Conservation (phyloP, 208 protist genomes). For the Borovskyia barvae region DNA sequence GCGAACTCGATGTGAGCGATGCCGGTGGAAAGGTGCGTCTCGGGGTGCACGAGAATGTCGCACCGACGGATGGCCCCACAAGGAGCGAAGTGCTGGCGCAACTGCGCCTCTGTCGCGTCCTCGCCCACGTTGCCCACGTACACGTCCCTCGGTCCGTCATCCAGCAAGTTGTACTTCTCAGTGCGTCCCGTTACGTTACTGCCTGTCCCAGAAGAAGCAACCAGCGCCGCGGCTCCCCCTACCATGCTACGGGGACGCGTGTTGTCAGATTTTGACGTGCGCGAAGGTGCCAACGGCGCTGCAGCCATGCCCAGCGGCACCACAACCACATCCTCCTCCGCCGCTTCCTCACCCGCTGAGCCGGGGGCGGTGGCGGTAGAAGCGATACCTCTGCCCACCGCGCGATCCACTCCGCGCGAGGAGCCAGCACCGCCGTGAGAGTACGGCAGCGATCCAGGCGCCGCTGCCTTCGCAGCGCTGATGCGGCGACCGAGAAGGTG, state of each 20-base stretch:
- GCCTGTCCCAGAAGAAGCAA: conserved; percentile 2
- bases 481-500: conserved; percentile 80
- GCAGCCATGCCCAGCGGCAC: conserved; percentile 44
- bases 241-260: too few species aligned
- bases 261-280: too few species aligned
- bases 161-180: conserved; percentile 83
- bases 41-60: conserved; percentile 77
- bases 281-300: conserved; percentile 2
- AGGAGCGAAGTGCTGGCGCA: conserved; percentile 71
- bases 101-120: conserved; percentile 70
- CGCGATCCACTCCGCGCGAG: neutral
- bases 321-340: conserved; percentile 30
- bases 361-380: neutral
- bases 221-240: conserved; percentile 3
- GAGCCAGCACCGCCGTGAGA: conserved; percentile 36
- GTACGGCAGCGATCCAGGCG: conserved; percentile 83
- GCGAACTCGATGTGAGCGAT: conserved; percentile 79
- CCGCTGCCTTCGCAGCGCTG: conserved; percentile 55
- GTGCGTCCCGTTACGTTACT: conserved; percentile 70
- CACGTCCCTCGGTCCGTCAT: conserved; percentile 69
- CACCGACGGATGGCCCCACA: conserved; percentile 69
- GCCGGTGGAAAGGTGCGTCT: conserved; percentile 68
- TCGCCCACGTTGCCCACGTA: conserved; percentile 84
- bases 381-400: neutral
- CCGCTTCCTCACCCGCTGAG: neutral